phyloP scores from a whole-genome alignment of 2,329 filamentous ascomycete species.

The Samsoniella hepiali region DNA sequence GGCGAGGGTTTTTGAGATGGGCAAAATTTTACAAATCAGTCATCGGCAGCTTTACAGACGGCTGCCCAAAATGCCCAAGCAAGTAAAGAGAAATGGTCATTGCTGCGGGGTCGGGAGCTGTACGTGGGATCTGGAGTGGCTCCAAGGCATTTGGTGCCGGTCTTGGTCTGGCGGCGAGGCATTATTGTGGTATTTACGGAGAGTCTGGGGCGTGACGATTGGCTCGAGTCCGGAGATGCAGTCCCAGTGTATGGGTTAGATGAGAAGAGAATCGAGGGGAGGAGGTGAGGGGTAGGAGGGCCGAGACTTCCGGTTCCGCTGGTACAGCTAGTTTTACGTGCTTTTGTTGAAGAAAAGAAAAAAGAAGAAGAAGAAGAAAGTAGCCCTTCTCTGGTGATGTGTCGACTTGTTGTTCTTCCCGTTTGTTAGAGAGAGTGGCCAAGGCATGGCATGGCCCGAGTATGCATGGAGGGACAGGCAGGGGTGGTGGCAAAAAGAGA shows the following conservation, averaged over 20 bases:
- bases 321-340: not conserved
- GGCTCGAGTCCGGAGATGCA: not conserved
- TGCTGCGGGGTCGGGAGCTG: not conserved
- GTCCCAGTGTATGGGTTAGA: not conserved
- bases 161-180: conserved; percentile 13
- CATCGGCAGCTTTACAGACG: not conserved
- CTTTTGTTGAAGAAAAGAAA: not conserved
- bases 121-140: not conserved
- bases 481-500: not conserved
- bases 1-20: not conserved
- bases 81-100: not conserved
- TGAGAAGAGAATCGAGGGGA: not conserved
- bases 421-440: too few relatives aligned
- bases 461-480: too few relatives aligned
- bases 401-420: not conserved
- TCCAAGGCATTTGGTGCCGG: not conserved
- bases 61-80: not conserved
- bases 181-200: not conserved
- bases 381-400: not conserved
- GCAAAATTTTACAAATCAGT: not conserved
- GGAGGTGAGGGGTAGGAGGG: not conserved
- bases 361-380: too few relatives aligned
- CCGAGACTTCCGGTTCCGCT: not conserved
- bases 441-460: too few relatives aligned
- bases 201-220: not conserved